Evolutionary conservation across 345 rosid genomes (phyloP).

Genomic region (Psidium friedrichsthalianum): DNA sequence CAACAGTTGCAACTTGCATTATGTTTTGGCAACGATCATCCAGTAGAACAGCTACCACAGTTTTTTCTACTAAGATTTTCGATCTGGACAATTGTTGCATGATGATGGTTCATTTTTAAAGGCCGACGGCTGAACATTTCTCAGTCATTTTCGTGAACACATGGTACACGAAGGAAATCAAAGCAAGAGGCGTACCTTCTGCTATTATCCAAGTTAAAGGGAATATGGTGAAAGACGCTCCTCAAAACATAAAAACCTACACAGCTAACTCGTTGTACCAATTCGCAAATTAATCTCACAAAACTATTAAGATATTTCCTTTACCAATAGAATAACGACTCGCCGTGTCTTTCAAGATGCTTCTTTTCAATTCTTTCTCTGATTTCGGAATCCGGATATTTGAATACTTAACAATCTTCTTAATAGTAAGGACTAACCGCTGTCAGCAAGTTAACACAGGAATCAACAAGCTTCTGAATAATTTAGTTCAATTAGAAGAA

Average conservation of each 20-base stretch:
- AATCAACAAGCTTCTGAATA: neutral
- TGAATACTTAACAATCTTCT: neutral
- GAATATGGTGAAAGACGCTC: neutral
- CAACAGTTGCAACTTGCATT: no score
- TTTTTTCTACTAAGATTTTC: neutral
- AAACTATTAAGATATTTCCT: neutral
- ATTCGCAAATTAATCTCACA: neutral
- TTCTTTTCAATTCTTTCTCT: neutral
- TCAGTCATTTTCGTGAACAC: neutral
- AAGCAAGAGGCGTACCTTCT: neutral
- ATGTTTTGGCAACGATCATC: neutral
- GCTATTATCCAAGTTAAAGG: neutral
- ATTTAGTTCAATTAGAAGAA: conserved; percentile 71
- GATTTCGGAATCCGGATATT: neutral
- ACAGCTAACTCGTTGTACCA: no score
- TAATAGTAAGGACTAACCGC: neutral
- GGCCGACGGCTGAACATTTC: neutral
- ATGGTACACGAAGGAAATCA: neutral
- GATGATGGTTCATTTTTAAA: neutral
- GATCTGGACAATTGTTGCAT: neutral
- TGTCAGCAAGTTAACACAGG: neutral
- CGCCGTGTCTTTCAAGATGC: neutral
- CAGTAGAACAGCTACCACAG: neutral
- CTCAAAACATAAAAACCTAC: no score
- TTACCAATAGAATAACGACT: neutral